A percentile compares a stretch with the other conserved stretches of the same genome.
Evolutionary conservation across 495 filamentous ascomycete genomes (phyloP).

Genomic region (Bathelium albidoporum): DNA sequence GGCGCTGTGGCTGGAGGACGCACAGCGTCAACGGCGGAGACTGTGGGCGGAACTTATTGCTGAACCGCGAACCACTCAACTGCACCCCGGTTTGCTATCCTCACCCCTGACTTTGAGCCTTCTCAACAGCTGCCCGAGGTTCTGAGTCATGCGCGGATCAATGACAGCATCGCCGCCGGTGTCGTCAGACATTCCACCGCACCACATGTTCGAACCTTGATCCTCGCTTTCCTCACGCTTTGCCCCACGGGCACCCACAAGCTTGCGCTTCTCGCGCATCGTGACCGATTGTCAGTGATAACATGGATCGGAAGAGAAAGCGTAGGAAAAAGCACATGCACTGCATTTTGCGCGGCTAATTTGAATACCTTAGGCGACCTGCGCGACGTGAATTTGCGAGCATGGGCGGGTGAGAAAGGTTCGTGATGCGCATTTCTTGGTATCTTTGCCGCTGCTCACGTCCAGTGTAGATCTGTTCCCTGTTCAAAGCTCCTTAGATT

Average conservation of each 20-base stretch:
- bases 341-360: conserved; percentile 20
- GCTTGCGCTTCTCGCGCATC: conserved; percentile 12
- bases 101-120: neutral
- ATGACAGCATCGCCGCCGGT: conserved; percentile 21
- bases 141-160: conserved; percentile 7
- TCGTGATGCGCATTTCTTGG: conserved; percentile 16
- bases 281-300: conserved; percentile 7
- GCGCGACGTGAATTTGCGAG: conserved; percentile 72
- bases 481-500: conserved; percentile 74
- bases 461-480: conserved; percentile 60
- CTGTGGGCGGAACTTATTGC: neutral
- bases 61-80: neutral
- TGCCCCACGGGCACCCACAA: conserved; percentile 5
- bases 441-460: conserved; percentile 8
- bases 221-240: neutral
- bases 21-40: neutral
- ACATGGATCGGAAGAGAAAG: conserved; percentile 80
- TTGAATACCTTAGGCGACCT: conserved; percentile 58
- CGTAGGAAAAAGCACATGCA: conserved; percentile 41
- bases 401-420: conserved; percentile 85
- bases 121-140: neutral
- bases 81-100: neutral
- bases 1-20: neutral
- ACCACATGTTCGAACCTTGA: conserved; percentile 18
- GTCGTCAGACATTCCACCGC: conserved; percentile 14